Conservation (phyloP, 2,329 filamentous ascomycete genomes). For the Orbilia quercus region DNA sequence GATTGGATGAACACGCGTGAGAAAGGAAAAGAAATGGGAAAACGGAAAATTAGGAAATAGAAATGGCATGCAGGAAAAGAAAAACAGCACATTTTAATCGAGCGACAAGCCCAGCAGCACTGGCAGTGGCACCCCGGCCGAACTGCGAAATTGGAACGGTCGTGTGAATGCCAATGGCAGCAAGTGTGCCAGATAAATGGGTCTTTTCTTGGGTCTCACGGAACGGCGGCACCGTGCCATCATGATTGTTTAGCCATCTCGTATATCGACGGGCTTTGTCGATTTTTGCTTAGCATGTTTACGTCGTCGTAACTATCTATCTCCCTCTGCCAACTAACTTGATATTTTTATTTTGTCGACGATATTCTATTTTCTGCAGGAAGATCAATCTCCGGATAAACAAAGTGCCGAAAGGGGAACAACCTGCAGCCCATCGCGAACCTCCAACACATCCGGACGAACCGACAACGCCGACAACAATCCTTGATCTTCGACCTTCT, state of each 20-base stretch:
- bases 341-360: too few relatives aligned
- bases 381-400: slow-evolving; percentile 12
- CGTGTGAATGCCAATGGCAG: background rate
- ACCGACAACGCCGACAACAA: background rate
- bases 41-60: background rate
- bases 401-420: slow-evolving; percentile 27
- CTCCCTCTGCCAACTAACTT: background rate
- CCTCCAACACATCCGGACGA: slow-evolving; percentile 1
- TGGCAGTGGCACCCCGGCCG: slow-evolving; percentile 14
- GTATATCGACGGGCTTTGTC: too few relatives aligned
- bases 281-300: background rate
- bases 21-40: slow-evolving; percentile 8
- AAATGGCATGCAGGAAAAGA: background rate
- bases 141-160: slow-evolving; percentile 9
- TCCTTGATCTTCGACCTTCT: too few relatives aligned
- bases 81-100: background rate
- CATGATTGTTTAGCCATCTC: too few relatives aligned
- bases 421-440: slow-evolving; percentile 9
- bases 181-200: slow-evolving; percentile 10
- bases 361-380: too few relatives aligned
- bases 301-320: slow-evolving; percentile 4
- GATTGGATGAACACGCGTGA: background rate
- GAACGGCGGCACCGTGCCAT: too few relatives aligned
- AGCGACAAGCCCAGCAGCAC: background rate
- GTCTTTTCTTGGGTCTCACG: too few relatives aligned